Conservation (phyloP, 2,329 filamentous ascomycete genomes). For the Colletotrichum lupini region DNA sequence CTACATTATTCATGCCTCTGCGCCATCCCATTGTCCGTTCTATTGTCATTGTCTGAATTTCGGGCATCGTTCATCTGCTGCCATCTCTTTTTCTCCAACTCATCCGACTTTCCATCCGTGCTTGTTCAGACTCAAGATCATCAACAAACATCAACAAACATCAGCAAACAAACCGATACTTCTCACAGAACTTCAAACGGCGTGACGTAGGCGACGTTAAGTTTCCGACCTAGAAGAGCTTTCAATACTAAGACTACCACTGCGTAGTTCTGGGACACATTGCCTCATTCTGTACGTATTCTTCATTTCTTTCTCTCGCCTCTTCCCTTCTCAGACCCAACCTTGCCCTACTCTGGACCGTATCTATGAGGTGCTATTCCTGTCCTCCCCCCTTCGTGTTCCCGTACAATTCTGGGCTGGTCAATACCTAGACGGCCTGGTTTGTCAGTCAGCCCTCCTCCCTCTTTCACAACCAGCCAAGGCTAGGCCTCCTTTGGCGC, state of each 20-base stretch:
- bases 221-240: background rate
- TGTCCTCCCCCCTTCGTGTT: constrained; percentile 5
- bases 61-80: background rate
- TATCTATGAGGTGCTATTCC: constrained; percentile 9
- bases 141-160: background rate
- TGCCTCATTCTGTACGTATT: constrained; percentile 16
- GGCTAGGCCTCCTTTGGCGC: constrained; percentile 23
- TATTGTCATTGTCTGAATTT: background rate
- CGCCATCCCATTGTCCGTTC: background rate
- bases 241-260: background rate
- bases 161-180: background rate
- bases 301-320: background rate
- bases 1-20: constrained; percentile 10
- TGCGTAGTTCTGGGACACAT: background rate
- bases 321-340: background rate
- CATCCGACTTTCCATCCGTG: background rate
- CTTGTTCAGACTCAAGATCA: background rate
- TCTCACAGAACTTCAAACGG: background rate
- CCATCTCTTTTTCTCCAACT: background rate
- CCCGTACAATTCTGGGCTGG: constrained; percentile 8
- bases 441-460: constrained; percentile 32
- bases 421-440: constrained; percentile 8
- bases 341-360: background rate
- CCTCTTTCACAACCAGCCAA: constrained; percentile 29
- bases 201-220: constrained; percentile 8